Percentiles rank a stretch among this genome's conserved stretches.
Conservation (phyloP, 2,329 filamentous ascomycete species). For the Colletotrichum godetiae region DNA sequence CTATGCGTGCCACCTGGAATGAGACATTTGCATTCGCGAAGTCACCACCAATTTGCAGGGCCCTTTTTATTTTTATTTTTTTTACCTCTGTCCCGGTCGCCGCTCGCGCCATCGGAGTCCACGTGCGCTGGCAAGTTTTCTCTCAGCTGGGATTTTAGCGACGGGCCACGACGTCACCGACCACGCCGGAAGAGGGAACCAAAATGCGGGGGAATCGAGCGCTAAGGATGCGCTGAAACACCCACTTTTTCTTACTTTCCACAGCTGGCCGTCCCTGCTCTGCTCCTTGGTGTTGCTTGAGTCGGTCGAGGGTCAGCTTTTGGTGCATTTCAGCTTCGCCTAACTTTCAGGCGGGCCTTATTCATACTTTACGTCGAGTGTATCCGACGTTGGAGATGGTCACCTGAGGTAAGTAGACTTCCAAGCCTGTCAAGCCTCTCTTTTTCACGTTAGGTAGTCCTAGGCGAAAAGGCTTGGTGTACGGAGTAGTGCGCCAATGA, state of each 20-base stretch:
- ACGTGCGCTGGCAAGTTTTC: conserved; percentile 31
- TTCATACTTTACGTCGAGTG: not conserved
- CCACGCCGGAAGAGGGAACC: conserved; percentile 14
- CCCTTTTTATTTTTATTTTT: not conserved
- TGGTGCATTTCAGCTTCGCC: not conserved
- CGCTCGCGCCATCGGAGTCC: conserved; percentile 25
- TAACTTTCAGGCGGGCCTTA: not conserved
- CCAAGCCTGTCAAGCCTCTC: too few species aligned
- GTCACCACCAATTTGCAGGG: conserved; percentile 9
- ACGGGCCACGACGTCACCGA: conserved; percentile 26
- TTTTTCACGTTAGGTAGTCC: too few species aligned
- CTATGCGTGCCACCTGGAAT: not conserved
- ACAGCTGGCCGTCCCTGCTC: not conserved
- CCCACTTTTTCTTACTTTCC: conserved; percentile 1
- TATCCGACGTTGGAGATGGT: not conserved
- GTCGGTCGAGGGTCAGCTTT: too few species aligned
- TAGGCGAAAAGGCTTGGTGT: too few species aligned
- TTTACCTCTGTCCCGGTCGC: not conserved
- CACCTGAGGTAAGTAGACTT: not conserved
- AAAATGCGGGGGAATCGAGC: conserved; percentile 32
- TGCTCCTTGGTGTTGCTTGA: not conserved
- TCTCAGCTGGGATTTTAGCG: conserved; percentile 19
- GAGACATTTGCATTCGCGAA: conserved; percentile 21
- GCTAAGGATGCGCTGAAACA: conserved; percentile 29
- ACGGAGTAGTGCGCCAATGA: too few species aligned